Base-by-base conservation (phyloP, 2,329 filamentous ascomycete genomes). In the Phyllosticta citribraziliensis region DNA sequence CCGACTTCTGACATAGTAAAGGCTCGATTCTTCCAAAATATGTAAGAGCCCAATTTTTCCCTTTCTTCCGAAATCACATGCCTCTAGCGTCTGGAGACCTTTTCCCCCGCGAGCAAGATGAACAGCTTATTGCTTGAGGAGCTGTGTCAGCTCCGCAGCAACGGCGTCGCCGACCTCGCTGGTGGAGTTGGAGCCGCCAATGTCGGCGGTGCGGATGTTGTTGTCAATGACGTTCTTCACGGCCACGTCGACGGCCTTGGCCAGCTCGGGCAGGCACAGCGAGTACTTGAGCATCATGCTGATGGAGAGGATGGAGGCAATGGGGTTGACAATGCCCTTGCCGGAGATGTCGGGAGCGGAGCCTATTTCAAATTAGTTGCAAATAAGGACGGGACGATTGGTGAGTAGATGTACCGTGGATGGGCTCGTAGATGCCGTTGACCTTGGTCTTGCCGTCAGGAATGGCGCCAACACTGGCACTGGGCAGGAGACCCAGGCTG, bases 201-300 rank as follows among this genome's bases (percentile, higher is more conserved):
- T 88, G 73, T 97, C 93, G 72, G 84, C 87, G 17, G 93, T 97
- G 65, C 85, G 81, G 55, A 92, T 75, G 40, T 90, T 90, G 60
- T 79, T 82, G 73, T 97, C 91, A 65, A 97, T 88, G 57, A 89
- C 88, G 60, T 82, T 84, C 71, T 84, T 83, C 57, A 96, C 91
- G 3, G 92, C 91, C 63, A 86, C 82, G 77, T 97, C 91, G 65
- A 97, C 84, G 56, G 86, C 84, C 64, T 84, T 82, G 35, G 92
- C 88, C 75, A 97, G 87, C 57, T 84, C 81, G 30, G 88, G 85
- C 66, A 92, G 84, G 69, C 86, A 85, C 63, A 97, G 84, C 14
- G 91, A 96, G 81, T 97, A 97, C 71, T 91, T 88, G 70, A 97
- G 83, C 87, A 99, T 89, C 91, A 97, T 96, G 69, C 91, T 91